Conservation (phyloP, 306 rosid genomes). For the Cicer chorassanicum region DNA sequence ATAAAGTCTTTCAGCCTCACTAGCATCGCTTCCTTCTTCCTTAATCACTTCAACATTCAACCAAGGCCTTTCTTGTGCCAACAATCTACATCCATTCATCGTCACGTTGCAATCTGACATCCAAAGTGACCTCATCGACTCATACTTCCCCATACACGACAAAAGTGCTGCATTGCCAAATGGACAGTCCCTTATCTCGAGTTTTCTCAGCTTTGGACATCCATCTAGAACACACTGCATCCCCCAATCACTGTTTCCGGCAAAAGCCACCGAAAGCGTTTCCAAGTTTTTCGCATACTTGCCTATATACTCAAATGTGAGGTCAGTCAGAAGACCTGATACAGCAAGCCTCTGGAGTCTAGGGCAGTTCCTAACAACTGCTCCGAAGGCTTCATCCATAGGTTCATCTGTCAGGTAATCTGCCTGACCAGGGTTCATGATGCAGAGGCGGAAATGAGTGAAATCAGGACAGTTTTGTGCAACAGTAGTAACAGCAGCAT, state of each 20-base stretch:
- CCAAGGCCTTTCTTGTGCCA: conserved; percentile 74
- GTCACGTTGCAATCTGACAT: conserved; percentile 82
- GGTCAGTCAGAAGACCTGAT: conserved; percentile 75
- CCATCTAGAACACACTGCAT: conserved; percentile 78
- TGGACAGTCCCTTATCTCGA: conserved; percentile 85
- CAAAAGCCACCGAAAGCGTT: conserved; percentile 85
- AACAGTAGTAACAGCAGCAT: conserved; percentile 84
- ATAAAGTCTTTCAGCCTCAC: conserved; percentile 64
- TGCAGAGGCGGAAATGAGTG: conserved; percentile 88
- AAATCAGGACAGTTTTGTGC: conserved; percentile 83
- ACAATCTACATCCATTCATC: conserved; percentile 58
- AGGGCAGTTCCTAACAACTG: conserved; percentile 78
- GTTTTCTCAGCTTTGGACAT: conserved; percentile 79
- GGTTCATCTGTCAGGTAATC: conserved; percentile 69
- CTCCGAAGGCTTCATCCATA: conserved; percentile 88
- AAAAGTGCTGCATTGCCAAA: conserved; percentile 82
- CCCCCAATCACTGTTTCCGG: conserved; percentile 80
- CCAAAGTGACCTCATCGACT: conserved; percentile 88
- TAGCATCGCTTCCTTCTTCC: conserved; percentile 57
- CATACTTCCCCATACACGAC: conserved; percentile 63
- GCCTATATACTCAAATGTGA: conserved; percentile 77
- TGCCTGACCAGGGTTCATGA: conserved; percentile 68
- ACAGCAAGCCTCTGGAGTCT: conserved; percentile 83
- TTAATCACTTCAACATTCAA: conserved; percentile 83
- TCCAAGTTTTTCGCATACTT: conserved; percentile 77